phyloP scores from a whole-genome alignment of 768 basidiomycete species.

The Leucogyrophana mollusca region DNA sequence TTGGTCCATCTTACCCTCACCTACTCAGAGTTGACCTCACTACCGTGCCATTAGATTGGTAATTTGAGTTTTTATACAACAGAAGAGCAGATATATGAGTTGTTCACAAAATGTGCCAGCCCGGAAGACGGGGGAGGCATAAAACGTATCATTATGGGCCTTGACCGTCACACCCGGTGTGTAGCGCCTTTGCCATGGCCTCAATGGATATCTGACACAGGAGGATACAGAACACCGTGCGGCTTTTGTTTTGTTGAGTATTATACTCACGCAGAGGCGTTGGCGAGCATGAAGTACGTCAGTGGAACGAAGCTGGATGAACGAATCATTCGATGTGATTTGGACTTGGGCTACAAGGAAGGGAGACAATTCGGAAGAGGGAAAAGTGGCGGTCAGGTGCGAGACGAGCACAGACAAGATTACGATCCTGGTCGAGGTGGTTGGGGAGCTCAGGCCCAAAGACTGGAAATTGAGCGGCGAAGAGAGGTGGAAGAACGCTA shows the following conservation, averaged over 20 bases:
- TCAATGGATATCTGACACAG: conserved; percentile 7
- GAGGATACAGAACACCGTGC: conserved; percentile 71
- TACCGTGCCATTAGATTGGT: conserved; percentile 59
- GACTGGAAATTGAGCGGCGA: conserved; percentile 69
- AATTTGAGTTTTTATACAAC: conserved; percentile 94
- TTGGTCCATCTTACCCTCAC: conserved; percentile 42
- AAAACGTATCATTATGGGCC: conserved; percentile 93
- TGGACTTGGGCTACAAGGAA: conserved; percentile 95
- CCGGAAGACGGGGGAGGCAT: conserved; percentile 87
- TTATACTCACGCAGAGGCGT: conserved; percentile 91
- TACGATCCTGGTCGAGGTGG: conserved; percentile 96
- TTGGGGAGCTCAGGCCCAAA: conserved; percentile 87
- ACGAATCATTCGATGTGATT: conserved; percentile 95
- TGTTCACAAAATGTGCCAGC: conserved; percentile 87
- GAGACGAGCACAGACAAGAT: conserved; percentile 96
- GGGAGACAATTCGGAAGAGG: conserved; percentile 97
- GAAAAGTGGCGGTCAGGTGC: conserved; percentile 94
- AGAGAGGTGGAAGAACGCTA: conserved; percentile 87
- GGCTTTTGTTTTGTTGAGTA: conserved; percentile 97
- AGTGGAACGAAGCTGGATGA: conserved; percentile 99
- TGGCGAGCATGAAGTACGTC: conserved; percentile 90
- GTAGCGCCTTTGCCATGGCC: conserved; percentile 12
- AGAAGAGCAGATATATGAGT: conserved; percentile 93
- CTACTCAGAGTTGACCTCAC: conserved; percentile 15
- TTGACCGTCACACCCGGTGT: conserved; percentile 86